A percentile compares a stretch with the other conserved stretches of the same genome.
These are phyloP conservation scores for Daldinia eschscholtzii DNA, from an alignment of 2,329 filamentous ascomycete genomes.

Conservation along the genomic window DNA sequence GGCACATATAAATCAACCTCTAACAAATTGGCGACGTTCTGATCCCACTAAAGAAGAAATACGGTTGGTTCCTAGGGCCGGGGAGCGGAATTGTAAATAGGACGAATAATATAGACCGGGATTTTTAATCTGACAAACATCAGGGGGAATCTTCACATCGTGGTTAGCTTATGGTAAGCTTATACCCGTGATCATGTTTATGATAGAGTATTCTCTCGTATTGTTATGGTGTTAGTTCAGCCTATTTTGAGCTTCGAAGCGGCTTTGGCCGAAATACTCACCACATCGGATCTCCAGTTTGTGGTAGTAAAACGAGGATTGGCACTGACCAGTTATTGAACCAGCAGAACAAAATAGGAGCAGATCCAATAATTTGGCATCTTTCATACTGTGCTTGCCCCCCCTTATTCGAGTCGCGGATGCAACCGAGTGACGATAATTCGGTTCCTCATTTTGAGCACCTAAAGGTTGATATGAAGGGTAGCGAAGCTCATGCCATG, in stretches of 20 bases:
- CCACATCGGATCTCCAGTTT: background rate
- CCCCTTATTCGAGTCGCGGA: slow-evolving; percentile 10
- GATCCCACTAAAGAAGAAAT: background rate
- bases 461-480: slow-evolving; percentile 22
- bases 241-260: background rate
- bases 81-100: slow-evolving; percentile 25
- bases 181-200: background rate
- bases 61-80: slow-evolving; percentile 1
- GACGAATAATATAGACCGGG: slow-evolving; percentile 25
- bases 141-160: background rate
- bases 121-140: slow-evolving; percentile 17
- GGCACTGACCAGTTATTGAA: background rate
- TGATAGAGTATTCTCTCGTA: background rate
- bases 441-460: slow-evolving; percentile 1
- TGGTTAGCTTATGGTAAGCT: slow-evolving; percentile 2
- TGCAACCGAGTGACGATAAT: slow-evolving; percentile 24
- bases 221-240: background rate
- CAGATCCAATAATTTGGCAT: background rate
- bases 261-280: background rate
- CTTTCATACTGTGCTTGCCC: background rate
- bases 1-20: slow-evolving; percentile 4
- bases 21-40: slow-evolving; percentile 15
- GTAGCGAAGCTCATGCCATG: slow-evolving; percentile 27
- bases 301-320: background rate
- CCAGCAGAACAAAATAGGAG: background rate